Base-by-base conservation (phyloP, 139 green algal species). In the Choricystis sp. region DNA sequence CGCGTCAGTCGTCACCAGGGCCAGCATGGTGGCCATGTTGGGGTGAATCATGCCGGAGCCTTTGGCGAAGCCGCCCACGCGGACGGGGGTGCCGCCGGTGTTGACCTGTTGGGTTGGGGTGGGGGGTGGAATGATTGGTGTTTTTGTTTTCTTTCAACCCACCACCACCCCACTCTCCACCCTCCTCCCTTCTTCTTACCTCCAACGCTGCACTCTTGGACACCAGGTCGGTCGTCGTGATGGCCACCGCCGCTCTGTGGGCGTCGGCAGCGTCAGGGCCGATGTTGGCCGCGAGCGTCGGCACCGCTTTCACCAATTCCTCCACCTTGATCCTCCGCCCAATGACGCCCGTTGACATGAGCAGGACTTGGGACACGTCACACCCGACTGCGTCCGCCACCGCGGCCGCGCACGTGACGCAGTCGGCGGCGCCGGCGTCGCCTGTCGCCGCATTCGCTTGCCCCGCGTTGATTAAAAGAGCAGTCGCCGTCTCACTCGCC, bases 21-120 rank as follows among this genome's bases (percentile, higher is more conserved):
- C 83, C 29, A 99, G 84, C 87, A 99, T 97, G 70, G 93, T 99
- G 29, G 90, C 93, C 93, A 99, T 99, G 82, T 99, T 98, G 63
- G 93, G 93, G 78, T 99, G 92, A 69, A 99, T 99, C 93, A 99
- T 99, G 56, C 93, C 93, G 3, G 75, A 89, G 27, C 93, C 93
- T 78, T 99, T 98, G 66, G 82, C 84, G 70, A 96, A 93, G 61
- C 92, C 92, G 22, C 92, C 92, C 31, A 98, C 72, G 19, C 74
- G 65, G 26, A 97, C 85, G 9, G 40, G 9, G 57, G 26, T 74
- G 61, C n/a, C n/a, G n/a, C n/a, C n/a, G n/a, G n/a, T n/a, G n/a
- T n/a, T 29, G 56, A 22, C 56, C 25, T 14, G 22, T 9, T n/a
- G 20, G 16, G 56, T 60, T 4, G 16, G 25, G 56, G 22, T 24